Evolutionary conservation across 2,329 filamentous ascomycete genomes (phyloP).

Genomic region (Phialophora chinensis): DNA sequence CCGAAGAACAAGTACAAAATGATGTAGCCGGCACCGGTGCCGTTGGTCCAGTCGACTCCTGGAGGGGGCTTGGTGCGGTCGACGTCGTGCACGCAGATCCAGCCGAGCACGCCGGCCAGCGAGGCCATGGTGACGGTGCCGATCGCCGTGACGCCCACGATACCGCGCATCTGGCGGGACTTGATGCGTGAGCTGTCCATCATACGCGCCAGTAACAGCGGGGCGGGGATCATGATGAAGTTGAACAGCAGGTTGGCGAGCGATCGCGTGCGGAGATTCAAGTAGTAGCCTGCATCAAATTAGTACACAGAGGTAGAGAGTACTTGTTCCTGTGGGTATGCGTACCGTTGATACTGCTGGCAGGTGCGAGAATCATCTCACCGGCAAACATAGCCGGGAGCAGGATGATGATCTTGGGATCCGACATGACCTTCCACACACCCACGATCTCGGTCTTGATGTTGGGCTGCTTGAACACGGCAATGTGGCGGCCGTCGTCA

Average conservation of each 20-base stretch:
- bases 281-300: slow-evolving; percentile 22
- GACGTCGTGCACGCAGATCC: slow-evolving; percentile 20
- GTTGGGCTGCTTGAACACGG: slow-evolving; percentile 28
- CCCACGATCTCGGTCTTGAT: slow-evolving; percentile 9
- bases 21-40: slow-evolving; percentile 1
- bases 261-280: slow-evolving; percentile 31
- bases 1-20: slow-evolving; percentile 22
- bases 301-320: neutral
- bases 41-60: slow-evolving; percentile 18
- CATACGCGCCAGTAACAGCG: slow-evolving; percentile 34
- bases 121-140: slow-evolving; percentile 14
- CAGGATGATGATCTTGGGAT: slow-evolving; percentile 25
- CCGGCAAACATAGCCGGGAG: slow-evolving; percentile 23
- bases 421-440: slow-evolving; percentile 12
- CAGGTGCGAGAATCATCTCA: slow-evolving; percentile 28
- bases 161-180: slow-evolving; percentile 10
- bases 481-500: slow-evolving; percentile 37
- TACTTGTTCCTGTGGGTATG: neutral
- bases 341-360: slow-evolving; percentile 20
- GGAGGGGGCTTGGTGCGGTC: neutral
- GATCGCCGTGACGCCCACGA: slow-evolving; percentile 24
- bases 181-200: slow-evolving; percentile 39
- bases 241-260: slow-evolving; percentile 32
- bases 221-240: slow-evolving; percentile 22
- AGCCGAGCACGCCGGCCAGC: slow-evolving; percentile 14